These are phyloP conservation scores for Penicillium egyptiacum DNA, from an alignment of 495 filamentous ascomycete species.

Conservation along the genomic window DNA sequence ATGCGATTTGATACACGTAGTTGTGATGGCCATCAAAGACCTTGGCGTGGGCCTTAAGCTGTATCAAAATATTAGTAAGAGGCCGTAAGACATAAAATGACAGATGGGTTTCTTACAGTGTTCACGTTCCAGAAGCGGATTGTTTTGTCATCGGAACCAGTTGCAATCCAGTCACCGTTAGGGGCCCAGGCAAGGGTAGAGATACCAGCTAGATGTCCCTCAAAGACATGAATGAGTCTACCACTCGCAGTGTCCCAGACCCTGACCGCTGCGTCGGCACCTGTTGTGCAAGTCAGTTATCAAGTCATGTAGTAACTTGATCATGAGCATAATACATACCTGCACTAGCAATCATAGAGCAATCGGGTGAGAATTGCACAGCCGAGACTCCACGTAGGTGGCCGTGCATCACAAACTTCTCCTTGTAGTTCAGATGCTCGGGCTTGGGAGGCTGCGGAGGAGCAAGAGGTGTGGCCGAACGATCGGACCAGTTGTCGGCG, in stretches of 20 bases:
- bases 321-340: conserved; percentile 49
- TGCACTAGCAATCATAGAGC: conserved; percentile 82
- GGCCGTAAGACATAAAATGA: conserved; percentile 13
- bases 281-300: conserved; percentile 33
- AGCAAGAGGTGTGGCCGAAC: conserved; percentile 35
- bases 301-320: not conserved
- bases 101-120: conserved; percentile 51
- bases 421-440: conserved; percentile 55
- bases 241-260: conserved; percentile 85
- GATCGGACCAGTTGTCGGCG: conserved; percentile 27
- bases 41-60: conserved; percentile 60
- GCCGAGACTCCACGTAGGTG: conserved; percentile 79
- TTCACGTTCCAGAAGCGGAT: conserved; percentile 89
- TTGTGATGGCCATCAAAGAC: conserved; percentile 88
- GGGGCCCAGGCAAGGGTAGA: conserved; percentile 90
- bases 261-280: conserved; percentile 84
- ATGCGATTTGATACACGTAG: conserved; percentile 90
- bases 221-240: conserved; percentile 77
- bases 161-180: conserved; percentile 79
- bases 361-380: conserved; percentile 88
- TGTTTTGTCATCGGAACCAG: conserved; percentile 92
- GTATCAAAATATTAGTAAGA: conserved; percentile 9
- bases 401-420: conserved; percentile 65
- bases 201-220: conserved; percentile 89
- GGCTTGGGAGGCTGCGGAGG: conserved; percentile 48